These are phyloP conservation scores for Cystobasidium tubakii DNA, from an alignment of 768 basidiomycete genomes.

Conservation along the genomic window DNA sequence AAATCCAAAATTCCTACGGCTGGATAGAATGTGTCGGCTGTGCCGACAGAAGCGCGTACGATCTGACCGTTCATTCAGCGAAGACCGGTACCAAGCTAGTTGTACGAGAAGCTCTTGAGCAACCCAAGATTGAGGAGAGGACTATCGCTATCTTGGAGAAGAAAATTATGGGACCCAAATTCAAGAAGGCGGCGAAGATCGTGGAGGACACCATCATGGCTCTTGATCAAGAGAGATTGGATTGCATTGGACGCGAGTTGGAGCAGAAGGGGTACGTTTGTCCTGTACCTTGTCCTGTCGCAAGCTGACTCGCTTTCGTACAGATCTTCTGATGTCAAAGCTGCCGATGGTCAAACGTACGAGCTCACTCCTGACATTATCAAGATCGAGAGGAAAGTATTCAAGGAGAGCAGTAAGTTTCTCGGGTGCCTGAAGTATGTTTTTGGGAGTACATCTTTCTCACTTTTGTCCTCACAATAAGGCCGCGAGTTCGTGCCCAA, in stretches of 20 bases:
- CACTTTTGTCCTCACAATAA: constrained; percentile 51
- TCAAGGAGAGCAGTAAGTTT: constrained; percentile 69
- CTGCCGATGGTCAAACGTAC: constrained; percentile 63
- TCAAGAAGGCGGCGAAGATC: constrained; percentile 70
- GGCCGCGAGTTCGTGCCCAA: constrained; percentile 94
- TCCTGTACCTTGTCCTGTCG: constrained; percentile 1
- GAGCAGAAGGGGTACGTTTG: constrained; percentile 60
- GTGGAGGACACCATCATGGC: constrained; percentile 62
- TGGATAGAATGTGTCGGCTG: constrained; percentile 99
- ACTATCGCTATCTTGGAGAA: constrained; percentile 75
- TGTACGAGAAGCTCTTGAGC: constrained; percentile 76
- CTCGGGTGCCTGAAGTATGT: constrained; percentile 6
- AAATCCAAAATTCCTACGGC: constrained; percentile 82
- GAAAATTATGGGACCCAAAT: constrained; percentile 80
- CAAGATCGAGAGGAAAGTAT: constrained; percentile 71
- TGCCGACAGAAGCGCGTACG: constrained; percentile 95
- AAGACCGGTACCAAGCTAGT: constrained; percentile 78
- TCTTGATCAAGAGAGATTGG: constrained; percentile 63
- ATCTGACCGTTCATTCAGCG: constrained; percentile 78
- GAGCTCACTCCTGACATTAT: constrained; percentile 66
- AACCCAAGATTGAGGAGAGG: constrained; percentile 75
- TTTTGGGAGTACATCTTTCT: no score
- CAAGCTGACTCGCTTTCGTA: constrained; percentile 18
- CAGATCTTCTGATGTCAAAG: constrained; percentile 58
- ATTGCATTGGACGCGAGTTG: constrained; percentile 65